phyloP scores from a whole-genome alignment of 106 monocot species.

The Dendrobium chrysotoxum region DNA sequence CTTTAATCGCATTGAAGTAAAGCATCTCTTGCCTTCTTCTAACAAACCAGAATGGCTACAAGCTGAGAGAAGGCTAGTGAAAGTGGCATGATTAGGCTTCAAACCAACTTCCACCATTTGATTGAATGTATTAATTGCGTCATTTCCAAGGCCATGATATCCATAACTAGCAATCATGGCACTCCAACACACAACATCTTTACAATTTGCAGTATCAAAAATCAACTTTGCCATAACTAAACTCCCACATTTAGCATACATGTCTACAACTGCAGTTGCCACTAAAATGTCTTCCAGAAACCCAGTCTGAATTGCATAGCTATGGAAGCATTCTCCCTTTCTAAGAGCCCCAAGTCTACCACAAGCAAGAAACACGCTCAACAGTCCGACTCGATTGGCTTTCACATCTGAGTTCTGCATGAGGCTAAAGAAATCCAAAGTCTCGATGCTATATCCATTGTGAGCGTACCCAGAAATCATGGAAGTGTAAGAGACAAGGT shows the following conservation, averaged over 20 bases:
- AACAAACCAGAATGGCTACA: slow-evolving; percentile 56
- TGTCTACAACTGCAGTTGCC: slow-evolving; percentile 40
- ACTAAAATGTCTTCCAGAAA: slow-evolving; percentile 32
- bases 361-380: slow-evolving; percentile 34
- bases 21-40: slow-evolving; percentile 36
- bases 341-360: slow-evolving; percentile 32
- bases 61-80: slow-evolving; percentile 47
- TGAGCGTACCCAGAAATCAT: slow-evolving; percentile 66
- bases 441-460: slow-evolving; percentile 31
- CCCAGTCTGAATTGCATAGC: slow-evolving; percentile 22
- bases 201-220: slow-evolving; percentile 30
- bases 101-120: slow-evolving; percentile 35
- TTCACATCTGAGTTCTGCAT: slow-evolving; percentile 11
- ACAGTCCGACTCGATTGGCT: slow-evolving; percentile 32
- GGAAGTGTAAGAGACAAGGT: slow-evolving; percentile 49
- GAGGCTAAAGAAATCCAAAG: slow-evolving; percentile 37
- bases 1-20: slow-evolving; percentile 27
- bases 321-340: slow-evolving; percentile 36
- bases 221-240: slow-evolving; percentile 28
- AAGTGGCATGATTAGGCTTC: slow-evolving; percentile 45
- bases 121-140: slow-evolving; percentile 34
- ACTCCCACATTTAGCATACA: slow-evolving; percentile 59
- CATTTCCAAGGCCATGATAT: slow-evolving; percentile 41
- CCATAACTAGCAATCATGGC: slow-evolving; percentile 61
- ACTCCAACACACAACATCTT: slow-evolving; percentile 64